Conservation (phyloP, 2,329 filamentous ascomycete species). For the Aspergillus sp. region DNA sequence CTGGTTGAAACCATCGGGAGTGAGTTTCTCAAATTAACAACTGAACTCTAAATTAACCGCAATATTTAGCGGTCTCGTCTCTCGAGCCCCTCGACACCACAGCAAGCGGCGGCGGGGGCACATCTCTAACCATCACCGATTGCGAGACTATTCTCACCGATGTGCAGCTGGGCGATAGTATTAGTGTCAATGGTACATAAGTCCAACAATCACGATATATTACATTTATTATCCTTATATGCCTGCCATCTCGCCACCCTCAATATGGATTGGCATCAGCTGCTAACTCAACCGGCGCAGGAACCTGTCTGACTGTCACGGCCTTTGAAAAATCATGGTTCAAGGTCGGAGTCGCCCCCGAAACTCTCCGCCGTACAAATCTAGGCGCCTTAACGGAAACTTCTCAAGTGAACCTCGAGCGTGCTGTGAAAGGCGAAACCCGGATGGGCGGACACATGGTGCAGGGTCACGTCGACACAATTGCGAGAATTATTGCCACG, state of each 20-base stretch:
- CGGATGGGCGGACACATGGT: conserved; percentile 99
- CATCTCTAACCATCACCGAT: conserved; percentile 81
- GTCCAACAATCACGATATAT: not conserved
- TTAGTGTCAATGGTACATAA: conserved; percentile 76
- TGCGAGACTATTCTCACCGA: conserved; percentile 76
- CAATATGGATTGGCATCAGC: not conserved
- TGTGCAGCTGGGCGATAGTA: conserved; percentile 86
- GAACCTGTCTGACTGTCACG: conserved; percentile 91
- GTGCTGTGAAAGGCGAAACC: conserved; percentile 84
- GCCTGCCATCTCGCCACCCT: not conserved
- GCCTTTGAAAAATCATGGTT: conserved; percentile 64
- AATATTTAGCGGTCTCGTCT: conserved; percentile 69
- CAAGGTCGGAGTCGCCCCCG: conserved; percentile 90
- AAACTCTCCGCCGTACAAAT: conserved; percentile 94
- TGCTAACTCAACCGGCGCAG: conserved; percentile 28
- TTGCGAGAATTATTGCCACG: conserved; percentile 70
- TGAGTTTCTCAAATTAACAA: conserved; percentile 40
- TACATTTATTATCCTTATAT: not conserved
- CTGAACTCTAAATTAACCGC: not conserved
- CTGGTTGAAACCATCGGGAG: conserved; percentile 91
- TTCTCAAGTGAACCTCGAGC: conserved; percentile 84
- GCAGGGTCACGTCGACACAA: conserved; percentile 94
- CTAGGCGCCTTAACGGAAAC: conserved; percentile 69
- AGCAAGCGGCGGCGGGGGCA: conserved; percentile 70
- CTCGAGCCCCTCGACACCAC: conserved; percentile 79